Conservation (phyloP, 2,329 filamentous ascomycete species). For the Huntiella decipiens region DNA sequence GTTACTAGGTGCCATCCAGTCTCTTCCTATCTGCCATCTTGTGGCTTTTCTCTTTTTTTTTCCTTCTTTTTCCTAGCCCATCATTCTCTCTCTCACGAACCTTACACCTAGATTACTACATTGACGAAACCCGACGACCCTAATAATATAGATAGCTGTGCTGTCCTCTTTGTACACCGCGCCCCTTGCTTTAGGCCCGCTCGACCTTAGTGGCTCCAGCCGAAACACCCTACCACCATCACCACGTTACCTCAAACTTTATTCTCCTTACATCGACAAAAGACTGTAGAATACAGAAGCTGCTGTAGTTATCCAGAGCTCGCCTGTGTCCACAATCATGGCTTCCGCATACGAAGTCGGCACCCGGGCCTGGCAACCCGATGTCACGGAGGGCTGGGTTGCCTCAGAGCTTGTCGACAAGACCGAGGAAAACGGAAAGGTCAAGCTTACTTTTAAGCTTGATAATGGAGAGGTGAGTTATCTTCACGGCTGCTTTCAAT, state of each 20-base stretch:
- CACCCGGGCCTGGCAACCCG: conserved; percentile 95
- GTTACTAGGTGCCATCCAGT: background rate
- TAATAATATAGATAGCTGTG: conserved; percentile 9
- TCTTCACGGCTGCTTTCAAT: no score
- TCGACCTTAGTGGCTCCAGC: background rate
- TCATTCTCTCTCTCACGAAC: conserved; percentile 3
- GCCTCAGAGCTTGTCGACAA: conserved; percentile 86
- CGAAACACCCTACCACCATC: background rate
- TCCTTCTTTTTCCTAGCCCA: conserved; percentile 4
- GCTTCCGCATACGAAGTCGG: conserved; percentile 91
- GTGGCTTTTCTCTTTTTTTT: background rate
- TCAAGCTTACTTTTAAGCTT: conserved; percentile 69
- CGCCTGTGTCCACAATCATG: conserved; percentile 31
- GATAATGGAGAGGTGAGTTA: conserved; percentile 75
- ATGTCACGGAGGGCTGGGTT: conserved; percentile 90
- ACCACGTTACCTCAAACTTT: background rate
- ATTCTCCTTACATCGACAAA: no score
- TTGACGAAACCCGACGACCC: background rate
- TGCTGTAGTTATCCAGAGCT: no score
- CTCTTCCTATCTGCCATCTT: background rate
- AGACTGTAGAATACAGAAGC: no score
- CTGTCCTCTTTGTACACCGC: conserved; percentile 6
- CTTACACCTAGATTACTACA: conserved; percentile 1
- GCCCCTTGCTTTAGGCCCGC: background rate
- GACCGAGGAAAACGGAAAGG: conserved; percentile 65